Evolutionary conservation across 768 basidiomycete species (phyloP).

Genomic region (Pleurotus tuoliensis): DNA sequence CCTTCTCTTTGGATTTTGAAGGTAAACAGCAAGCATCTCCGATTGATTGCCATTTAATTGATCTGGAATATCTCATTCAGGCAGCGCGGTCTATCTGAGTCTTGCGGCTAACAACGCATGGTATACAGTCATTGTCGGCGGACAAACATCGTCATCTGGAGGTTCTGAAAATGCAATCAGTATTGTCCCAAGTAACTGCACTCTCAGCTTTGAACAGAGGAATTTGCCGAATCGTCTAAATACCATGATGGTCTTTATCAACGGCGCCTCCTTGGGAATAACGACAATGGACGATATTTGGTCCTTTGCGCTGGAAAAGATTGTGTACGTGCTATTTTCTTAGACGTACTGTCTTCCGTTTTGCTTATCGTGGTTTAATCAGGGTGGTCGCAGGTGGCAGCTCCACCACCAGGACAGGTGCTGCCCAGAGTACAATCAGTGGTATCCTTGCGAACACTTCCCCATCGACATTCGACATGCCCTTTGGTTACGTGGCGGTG

Average conservation of each 20-base stretch:
- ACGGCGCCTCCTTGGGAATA: not conserved
- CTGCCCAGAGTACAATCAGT: not conserved
- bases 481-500: no score
- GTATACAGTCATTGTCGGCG: not conserved
- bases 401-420: not conserved
- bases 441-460: not conserved
- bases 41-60: not conserved
- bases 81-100: not conserved
- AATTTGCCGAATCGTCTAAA: not conserved
- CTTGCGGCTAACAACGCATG: conserved; percentile 1
- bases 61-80: not conserved
- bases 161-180: not conserved
- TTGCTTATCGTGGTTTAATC: no score
- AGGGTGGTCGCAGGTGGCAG: no score
- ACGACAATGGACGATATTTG: not conserved
- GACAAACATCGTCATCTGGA: not conserved
- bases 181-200: conserved; percentile 1
- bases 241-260: not conserved
- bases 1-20: not conserved
- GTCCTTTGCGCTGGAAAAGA: conserved; percentile 1
- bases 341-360: no score
- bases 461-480: not conserved
- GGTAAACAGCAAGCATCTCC: not conserved
- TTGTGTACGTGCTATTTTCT: not conserved
- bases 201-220: not conserved